These are phyloP conservation scores for Centaurea solstitialis DNA, from an alignment of 129 eudicot genomes.

Conservation along the genomic window DNA sequence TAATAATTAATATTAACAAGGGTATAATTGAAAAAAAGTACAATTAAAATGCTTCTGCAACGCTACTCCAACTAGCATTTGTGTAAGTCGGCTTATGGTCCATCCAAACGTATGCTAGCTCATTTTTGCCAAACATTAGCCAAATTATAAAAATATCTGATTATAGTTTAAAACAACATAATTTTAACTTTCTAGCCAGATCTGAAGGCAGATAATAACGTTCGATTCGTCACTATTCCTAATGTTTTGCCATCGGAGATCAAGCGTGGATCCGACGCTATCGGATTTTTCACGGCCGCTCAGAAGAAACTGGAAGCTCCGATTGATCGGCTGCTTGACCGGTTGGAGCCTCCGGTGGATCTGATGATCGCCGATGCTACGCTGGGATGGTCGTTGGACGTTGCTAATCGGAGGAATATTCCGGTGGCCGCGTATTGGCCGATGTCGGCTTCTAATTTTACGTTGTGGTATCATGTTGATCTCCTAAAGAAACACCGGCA, in stretches of 20 bases:
- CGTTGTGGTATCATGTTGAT: slow-evolving; percentile 33
- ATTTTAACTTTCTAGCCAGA: too few relatives aligned
- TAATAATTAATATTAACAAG: too few relatives aligned
- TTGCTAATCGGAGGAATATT: slow-evolving; percentile 48
- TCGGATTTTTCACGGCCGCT: slow-evolving; percentile 26
- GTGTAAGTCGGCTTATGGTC: too few relatives aligned
- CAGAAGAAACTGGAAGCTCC: slow-evolving; percentile 43
- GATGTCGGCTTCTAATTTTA: slow-evolving; percentile 39
- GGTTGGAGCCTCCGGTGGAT: slow-evolving; percentile 22
- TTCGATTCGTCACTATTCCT: slow-evolving; percentile 40
- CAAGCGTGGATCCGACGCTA: slow-evolving; percentile 29
- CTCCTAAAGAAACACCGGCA: slow-evolving; percentile 36
- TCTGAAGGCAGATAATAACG: slow-evolving; percentile 30
- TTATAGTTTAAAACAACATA: too few relatives aligned
- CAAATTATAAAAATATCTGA: too few relatives aligned
- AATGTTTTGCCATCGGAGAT: slow-evolving; percentile 58
- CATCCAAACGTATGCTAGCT: too few relatives aligned
- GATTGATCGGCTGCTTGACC: slow-evolving; percentile 47
- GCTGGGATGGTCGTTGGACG: slow-evolving; percentile 36
- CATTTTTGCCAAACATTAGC: too few relatives aligned
- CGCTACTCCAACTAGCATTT: too few relatives aligned
- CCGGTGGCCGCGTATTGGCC: slow-evolving; percentile 56
- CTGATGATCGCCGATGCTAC: slow-evolving; percentile 42
- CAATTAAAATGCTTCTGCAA: too few relatives aligned
- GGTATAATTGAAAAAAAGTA: too few relatives aligned